These are phyloP conservation scores for Ilyonectria destructans DNA, from an alignment of 2,329 filamentous ascomycete genomes.

Conservation along the genomic window DNA sequence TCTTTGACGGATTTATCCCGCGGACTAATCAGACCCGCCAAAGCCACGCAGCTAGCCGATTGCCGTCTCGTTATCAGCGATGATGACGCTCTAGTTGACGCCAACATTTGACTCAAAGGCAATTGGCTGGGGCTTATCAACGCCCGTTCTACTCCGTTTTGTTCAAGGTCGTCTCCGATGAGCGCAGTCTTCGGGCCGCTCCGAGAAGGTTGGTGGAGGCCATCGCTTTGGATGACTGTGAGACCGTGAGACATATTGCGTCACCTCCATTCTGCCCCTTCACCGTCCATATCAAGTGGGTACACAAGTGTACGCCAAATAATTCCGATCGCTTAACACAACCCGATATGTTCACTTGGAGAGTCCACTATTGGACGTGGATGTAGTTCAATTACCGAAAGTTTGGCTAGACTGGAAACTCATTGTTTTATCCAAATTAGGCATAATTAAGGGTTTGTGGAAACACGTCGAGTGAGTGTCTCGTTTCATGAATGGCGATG, in stretches of 20 bases:
- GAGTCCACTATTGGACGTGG: too few species aligned
- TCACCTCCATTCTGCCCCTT: neutral
- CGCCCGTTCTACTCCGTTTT: neutral
- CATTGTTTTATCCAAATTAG: too few species aligned
- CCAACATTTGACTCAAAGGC: neutral
- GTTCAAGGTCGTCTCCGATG: conserved; percentile 16
- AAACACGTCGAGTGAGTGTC: too few species aligned
- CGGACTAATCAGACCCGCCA: conserved; percentile 5
- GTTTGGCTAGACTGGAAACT: too few species aligned
- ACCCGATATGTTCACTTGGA: neutral
- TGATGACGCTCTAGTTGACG: neutral
- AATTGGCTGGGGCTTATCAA: conserved; percentile 12
- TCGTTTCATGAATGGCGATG: too few species aligned
- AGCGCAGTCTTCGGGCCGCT: conserved; percentile 12
- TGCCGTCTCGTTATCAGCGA: conserved; percentile 23
- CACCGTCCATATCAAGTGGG: neutral
- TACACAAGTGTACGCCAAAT: neutral
- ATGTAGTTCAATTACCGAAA: too few species aligned
- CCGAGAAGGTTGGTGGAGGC: neutral
- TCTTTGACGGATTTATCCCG: conserved; percentile 3
- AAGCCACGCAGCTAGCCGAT: conserved; percentile 4
- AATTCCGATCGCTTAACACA: neutral
- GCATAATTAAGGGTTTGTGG: too few species aligned
- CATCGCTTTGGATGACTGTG: neutral
- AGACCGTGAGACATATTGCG: neutral